Percentiles rank a stretch among this genome's conserved stretches.
Evolutionary conservation across 306 rosid species (phyloP).

Genomic region (Lagenaria siceraria): DNA sequence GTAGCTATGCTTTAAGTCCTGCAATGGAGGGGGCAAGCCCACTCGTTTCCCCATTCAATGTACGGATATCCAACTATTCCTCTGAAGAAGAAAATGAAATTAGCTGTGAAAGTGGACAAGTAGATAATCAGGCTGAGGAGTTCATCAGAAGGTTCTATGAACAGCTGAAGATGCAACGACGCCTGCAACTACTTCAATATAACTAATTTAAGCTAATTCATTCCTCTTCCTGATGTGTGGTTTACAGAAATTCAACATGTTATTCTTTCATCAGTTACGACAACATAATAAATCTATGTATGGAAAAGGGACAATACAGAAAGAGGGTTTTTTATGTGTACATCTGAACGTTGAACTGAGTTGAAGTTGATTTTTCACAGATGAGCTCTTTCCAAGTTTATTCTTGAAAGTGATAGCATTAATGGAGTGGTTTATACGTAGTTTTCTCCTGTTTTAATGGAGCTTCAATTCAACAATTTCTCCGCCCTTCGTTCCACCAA

Average conservation of each 20-base stretch:
- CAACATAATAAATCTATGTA: not conserved
- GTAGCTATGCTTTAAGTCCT: not conserved
- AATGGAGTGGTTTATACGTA: not conserved
- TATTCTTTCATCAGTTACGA: not conserved
- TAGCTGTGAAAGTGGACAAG: constrained; percentile 19
- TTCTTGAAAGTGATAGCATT: not conserved
- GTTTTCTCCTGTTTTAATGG: not conserved
- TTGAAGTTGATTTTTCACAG: not conserved
- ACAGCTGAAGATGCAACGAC: constrained; percentile 31
- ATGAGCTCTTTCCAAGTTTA: not conserved
- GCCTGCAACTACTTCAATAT: constrained; percentile 27
- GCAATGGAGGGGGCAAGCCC: not conserved
- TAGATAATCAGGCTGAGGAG: constrained; percentile 43
- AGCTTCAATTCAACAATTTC: not conserved
- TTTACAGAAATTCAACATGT: not conserved
- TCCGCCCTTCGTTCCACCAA: not conserved
- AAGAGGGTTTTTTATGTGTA: not conserved
- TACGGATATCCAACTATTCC: constrained; percentile 30
- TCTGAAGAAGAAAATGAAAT: constrained; percentile 26
- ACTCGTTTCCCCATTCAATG: constrained; percentile 27
- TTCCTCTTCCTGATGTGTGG: not conserved
- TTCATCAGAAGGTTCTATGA: constrained; percentile 41
- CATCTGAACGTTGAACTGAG: not conserved
- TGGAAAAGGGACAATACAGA: not conserved
- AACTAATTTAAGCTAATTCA: constrained; percentile 5